These are phyloP conservation scores for Mrakia blollopis DNA, from an alignment of 768 basidiomycete genomes.

Conservation along the genomic window DNA sequence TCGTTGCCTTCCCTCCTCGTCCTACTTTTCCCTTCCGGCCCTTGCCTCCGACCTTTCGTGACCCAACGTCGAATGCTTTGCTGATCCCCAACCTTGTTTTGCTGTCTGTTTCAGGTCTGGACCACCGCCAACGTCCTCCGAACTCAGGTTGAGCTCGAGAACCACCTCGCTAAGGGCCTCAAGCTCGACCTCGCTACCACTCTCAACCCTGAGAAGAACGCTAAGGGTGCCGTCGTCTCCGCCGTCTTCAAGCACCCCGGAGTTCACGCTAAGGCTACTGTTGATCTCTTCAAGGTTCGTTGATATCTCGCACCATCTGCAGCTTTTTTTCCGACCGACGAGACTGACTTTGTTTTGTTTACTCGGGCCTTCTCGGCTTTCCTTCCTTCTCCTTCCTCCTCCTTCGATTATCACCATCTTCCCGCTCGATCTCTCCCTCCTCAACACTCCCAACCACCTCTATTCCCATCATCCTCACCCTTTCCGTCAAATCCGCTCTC, in stretches of 20 bases:
- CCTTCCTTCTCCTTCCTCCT: slow-evolving; percentile 15
- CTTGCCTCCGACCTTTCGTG: not conserved
- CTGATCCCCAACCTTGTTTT: not conserved
- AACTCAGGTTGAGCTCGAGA: slow-evolving; percentile 88
- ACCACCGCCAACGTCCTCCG: slow-evolving; percentile 89
- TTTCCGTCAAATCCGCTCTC: slow-evolving; percentile 19
- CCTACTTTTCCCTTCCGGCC: not conserved
- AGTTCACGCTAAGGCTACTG: slow-evolving; percentile 79
- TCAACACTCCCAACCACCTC: not conserved
- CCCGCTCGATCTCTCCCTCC: not conserved
- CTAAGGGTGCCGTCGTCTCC: slow-evolving; percentile 75
- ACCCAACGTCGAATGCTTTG: not conserved
- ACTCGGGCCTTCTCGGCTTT: slow-evolving; percentile 17
- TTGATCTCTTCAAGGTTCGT: slow-evolving; percentile 89
- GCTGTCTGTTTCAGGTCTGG: slow-evolving; percentile 61
- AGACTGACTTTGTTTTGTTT: slow-evolving; percentile 13
- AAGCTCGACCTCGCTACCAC: slow-evolving; percentile 85
- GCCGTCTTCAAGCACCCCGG: slow-evolving; percentile 93
- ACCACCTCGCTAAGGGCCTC: slow-evolving; percentile 94
- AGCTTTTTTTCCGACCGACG: not conserved
- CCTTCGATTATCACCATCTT: not conserved
- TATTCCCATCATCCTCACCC: not conserved
- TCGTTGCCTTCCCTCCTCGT: not conserved
- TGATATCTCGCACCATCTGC: not conserved
- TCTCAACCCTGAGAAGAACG: slow-evolving; percentile 78